These are phyloP conservation scores for Candida sanyiensis DNA, from an alignment of 805 yeast species.

Conservation along the genomic window DNA sequence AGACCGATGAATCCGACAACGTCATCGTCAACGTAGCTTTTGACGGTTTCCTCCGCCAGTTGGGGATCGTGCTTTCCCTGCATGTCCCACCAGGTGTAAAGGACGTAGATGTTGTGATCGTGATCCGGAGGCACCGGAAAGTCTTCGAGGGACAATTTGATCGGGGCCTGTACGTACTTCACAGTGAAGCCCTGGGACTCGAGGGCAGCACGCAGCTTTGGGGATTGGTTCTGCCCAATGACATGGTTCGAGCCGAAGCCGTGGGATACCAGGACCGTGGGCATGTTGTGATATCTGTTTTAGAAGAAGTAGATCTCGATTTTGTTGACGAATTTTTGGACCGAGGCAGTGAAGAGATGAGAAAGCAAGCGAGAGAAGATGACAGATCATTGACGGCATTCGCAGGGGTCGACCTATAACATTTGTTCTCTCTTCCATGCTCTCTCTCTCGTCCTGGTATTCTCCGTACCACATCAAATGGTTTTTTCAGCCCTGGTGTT, in stretches of 20 bases:
- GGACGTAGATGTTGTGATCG: constrained; percentile 5
- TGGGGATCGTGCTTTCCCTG: not conserved
- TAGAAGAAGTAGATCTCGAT: too few species aligned
- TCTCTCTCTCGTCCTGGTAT: too few species aligned
- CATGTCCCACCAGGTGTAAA: constrained; percentile 12
- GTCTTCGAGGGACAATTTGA: constrained; percentile 56
- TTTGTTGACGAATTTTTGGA: too few species aligned
- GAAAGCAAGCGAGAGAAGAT: too few species aligned
- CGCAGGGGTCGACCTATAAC: too few species aligned
- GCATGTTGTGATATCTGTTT: constrained; percentile 1
- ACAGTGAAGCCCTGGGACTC: constrained; percentile 51
- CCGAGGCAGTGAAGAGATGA: too few species aligned
- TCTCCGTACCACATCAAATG: too few species aligned
- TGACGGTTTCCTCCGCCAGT: constrained; percentile 2
- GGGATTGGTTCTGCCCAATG: constrained; percentile 5
- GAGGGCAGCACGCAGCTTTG: constrained; percentile 54
- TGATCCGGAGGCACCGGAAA: constrained; percentile 43
- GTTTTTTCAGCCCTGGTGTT: too few species aligned
- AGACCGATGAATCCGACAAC: constrained; percentile 12
- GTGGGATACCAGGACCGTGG: constrained; percentile 10
- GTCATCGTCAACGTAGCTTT: constrained; percentile 2
- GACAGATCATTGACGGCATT: too few species aligned
- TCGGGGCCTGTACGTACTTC: constrained; percentile 67
- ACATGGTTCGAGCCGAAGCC: constrained; percentile 11
- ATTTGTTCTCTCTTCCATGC: too few species aligned